Base-by-base conservation (phyloP, 2,329 filamentous ascomycete genomes). In the Elsinoe australis region DNA sequence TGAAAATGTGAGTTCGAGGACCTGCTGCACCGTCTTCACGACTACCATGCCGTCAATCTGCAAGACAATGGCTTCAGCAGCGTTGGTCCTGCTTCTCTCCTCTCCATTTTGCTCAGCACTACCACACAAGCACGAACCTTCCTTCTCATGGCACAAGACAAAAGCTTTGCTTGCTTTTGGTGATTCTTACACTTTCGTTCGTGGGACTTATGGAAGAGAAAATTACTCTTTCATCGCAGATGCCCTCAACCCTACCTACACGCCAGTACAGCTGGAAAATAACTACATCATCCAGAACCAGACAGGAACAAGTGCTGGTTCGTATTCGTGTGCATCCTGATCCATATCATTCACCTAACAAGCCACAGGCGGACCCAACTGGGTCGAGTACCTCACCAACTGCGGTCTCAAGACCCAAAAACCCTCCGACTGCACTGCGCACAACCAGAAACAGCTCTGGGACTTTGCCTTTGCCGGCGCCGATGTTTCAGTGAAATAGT, bases 191-290 rank as follows among this genome's bases (percentile, higher is more conserved):
- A 73, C 73, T 1, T 79, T 68, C 49, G 66, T 76, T 0, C 73
- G 77, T 62, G 75, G 75, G 7, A 71, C 70, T 0, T 58, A 66
- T n/a, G 74, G 74, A 3, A 68, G 63, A 24, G 61, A 68, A 47
- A 72, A 75, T 51, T 76, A 65, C 54, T 74, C 69, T 48, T 78
- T 76, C 60, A 76, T 78, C 36, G 73, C 72, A n/a, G 71, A 74
- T 52, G 64, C 66, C 38, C 60, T 71, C n/a, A 63, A 74, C 49
- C 66, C 70, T 24, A 60, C 65, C 19, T 77, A 70, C 54, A 67
- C 68, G 0, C 59, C 69, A 0, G 47, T 64, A 5, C 59, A 68
- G 10, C 64, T 78, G 0, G 62, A 76, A 10, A 61, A 60, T 1
- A 63, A 74, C 55, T 60, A 66, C 50, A 78, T 78, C 50, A 67